Base-by-base conservation (phyloP, 352 stramenopile genomes). In the Pseudoperonospora humuli region DNA sequence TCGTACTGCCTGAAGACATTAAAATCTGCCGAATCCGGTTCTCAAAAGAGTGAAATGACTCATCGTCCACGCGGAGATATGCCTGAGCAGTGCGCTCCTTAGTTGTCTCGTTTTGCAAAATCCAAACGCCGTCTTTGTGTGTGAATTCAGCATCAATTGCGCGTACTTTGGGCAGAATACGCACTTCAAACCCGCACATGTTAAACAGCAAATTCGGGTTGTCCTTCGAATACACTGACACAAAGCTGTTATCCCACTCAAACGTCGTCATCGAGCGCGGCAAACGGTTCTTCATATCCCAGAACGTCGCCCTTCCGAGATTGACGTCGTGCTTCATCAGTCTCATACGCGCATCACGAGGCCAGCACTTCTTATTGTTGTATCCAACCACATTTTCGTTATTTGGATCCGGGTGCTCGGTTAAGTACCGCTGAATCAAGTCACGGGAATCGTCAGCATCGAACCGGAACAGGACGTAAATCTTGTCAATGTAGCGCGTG, bases 331-430 rank as follows among this genome's bases (percentile, higher is more conserved):
- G 95, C 67, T 99, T 99, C 74, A 99, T 97, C 44, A 99, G 64
- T 14, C 97, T 86, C 97, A 99, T 99, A 26, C 97, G 86, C 26
- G 95, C 96, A 64, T 99, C 97, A 37, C 97, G 84, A 20, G 97
- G 96, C 97, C 97, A 99, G 63, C 97, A 99, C 61, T 98, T 99
- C 64, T 99, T 99, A 76, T 99, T 99, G 60, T 98, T 97, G 76
- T 99, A 99, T 1, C 97, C 96, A 24, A 99, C 96, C 31, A 98
- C 92, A 57, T 99, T 99, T 56, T 99, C 96, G 68, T 99, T 99
- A 72, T 99, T 99, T 8, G 97, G 97, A 67, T 99, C 97, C 15
- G 97, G 97, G 56, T 99, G 94, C 62, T 99, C 97, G 9, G 97
- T 99, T 43, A 99, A 71, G 62, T 98, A 99, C 2, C 96, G 81